phyloP scores from a whole-genome alignment of 768 basidiomycete genomes.

The Coprinopsis cinerea region DNA sequence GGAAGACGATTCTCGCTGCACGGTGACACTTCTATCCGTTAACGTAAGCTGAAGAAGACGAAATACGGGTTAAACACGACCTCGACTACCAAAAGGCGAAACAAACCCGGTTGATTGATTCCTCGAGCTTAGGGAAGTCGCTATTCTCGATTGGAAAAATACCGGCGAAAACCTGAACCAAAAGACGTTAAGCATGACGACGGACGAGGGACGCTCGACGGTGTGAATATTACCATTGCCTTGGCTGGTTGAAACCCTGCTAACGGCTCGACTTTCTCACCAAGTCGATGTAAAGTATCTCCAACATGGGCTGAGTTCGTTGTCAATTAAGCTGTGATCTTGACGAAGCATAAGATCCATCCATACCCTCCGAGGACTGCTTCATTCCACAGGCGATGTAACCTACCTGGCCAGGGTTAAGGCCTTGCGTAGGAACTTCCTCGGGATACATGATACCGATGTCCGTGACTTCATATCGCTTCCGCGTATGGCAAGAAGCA shows the following conservation, averaged over 20 bases:
- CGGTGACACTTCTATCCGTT: constrained; percentile 83
- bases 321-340: background rate
- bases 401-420: constrained; percentile 80
- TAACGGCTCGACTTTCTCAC: constrained; percentile 72
- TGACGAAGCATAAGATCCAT: constrained; percentile 1
- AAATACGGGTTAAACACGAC: constrained; percentile 12
- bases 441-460: constrained; percentile 89
- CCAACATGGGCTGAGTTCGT: constrained; percentile 73
- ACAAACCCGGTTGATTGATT: constrained; percentile 84
- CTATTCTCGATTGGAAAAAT: constrained; percentile 88
- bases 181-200: too few relatives aligned
- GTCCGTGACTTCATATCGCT: constrained; percentile 85
- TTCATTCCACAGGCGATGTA: constrained; percentile 98
- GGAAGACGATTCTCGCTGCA: constrained; percentile 87
- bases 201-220: constrained; percentile 3
- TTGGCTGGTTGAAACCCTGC: constrained; percentile 89
- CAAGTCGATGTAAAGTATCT: constrained; percentile 81
- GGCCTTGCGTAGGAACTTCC: constrained; percentile 63
- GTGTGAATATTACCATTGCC: constrained; percentile 65
- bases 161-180: constrained; percentile 85
- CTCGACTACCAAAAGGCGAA: constrained; percentile 11
- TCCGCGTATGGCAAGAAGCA: constrained; percentile 74
- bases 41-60: constrained; percentile 55
- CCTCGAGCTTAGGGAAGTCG: constrained; percentile 92
- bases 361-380: constrained; percentile 82